phyloP scores from a whole-genome alignment of 345 rosid genomes.

The sweet orange (Citrus sinensis) region DVS_A1.0 CM039161.1:21766001-21766500 shows the following conservation, averaged over 20 bases:
- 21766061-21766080: not conserved
- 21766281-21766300: not conserved
- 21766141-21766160: not conserved
- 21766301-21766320: not conserved
- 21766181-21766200: not conserved
- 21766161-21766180: not conserved
- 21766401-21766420: too few species aligned
- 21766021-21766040: not conserved
- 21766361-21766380: too few species aligned
- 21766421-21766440: too few species aligned
- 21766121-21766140: not conserved
- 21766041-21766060: not conserved
- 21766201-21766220: not conserved
- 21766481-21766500: not conserved
- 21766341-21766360: too few species aligned
- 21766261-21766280: not conserved
- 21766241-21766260: not conserved
- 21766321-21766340: too few species aligned
- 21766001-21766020: not conserved
- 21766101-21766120: not conserved
- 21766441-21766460: too few species aligned
- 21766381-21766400: too few species aligned
- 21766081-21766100: not conserved
- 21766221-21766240: not conserved
- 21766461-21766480: too few species aligned